These are phyloP conservation scores for Fusarium pseudocircinatum DNA, from an alignment of 2,329 filamentous ascomycete species.

Conservation along the genomic window DNA sequence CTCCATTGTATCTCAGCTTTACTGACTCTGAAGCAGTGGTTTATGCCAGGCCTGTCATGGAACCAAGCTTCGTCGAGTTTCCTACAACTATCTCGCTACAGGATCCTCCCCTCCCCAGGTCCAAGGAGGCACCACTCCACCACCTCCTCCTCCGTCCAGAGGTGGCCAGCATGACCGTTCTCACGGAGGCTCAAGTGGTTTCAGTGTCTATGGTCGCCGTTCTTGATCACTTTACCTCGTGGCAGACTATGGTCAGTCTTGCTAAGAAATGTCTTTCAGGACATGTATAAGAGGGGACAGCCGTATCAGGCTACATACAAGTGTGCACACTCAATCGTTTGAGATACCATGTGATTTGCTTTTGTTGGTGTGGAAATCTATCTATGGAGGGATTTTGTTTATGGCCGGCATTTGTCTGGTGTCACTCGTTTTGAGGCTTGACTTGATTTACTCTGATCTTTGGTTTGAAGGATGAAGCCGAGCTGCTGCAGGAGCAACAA, in stretches of 20 bases:
- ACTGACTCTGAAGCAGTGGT: constrained; percentile 3
- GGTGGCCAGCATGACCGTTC: constrained; percentile 19
- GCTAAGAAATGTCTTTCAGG: constrained; percentile 31
- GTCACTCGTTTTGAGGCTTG: constrained; percentile 17
- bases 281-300: constrained; percentile 33
- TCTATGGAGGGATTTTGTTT: not conserved
- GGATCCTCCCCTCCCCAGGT: constrained; percentile 11
- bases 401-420: not conserved
- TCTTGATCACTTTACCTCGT: constrained; percentile 1
- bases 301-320: constrained; percentile 20
- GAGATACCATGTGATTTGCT: constrained; percentile 29
- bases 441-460: not conserved
- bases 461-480: not conserved
- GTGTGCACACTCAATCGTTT: constrained; percentile 25
- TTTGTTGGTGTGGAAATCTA: not conserved
- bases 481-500: not conserved
- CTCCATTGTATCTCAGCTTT: not conserved
- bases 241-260: not conserved
- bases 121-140: constrained; percentile 16
- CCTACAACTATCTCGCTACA: constrained; percentile 30
- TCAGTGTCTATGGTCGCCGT: constrained; percentile 17
- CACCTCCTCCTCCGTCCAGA: constrained; percentile 26
- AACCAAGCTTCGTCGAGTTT: constrained; percentile 38
- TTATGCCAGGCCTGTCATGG: constrained; percentile 37
- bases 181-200: constrained; percentile 24